Base-by-base conservation (phyloP, 78 protist genomes). In the Cyanophora paradoxa region DNA sequence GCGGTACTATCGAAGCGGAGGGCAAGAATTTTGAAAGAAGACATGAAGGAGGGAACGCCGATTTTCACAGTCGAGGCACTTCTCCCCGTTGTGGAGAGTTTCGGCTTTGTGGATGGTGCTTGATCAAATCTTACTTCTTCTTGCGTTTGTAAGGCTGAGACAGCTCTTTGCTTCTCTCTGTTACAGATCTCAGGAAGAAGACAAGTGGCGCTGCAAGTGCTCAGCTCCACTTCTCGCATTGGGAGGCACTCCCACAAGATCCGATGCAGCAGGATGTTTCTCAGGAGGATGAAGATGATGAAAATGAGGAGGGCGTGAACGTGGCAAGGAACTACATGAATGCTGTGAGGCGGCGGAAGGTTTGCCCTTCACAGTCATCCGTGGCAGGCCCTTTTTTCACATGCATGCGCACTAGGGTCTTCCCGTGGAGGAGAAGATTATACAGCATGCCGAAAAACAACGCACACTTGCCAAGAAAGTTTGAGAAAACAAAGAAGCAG, bases 361-460 rank as follows among this genome's bases (percentile, higher is more conserved):
- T n/a, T n/a, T n/a, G n/a, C n/a, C n/a, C n/a, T n/a, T n/a, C n/a
- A n/a, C n/a, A n/a, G n/a, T n/a, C n/a, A n/a, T n/a, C n/a, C n/a
- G n/a, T n/a, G n/a, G n/a, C n/a, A n/a, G n/a, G n/a, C n/a, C n/a
- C n/a, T n/a, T n/a, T n/a, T n/a, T n/a, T n/a, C n/a, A n/a, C n/a
- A n/a, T 61, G 26, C 68, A 42, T 1, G n/a, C 30, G 22, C 46
- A 54, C 52, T 61, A 81, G 85, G 99, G 99, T 19, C 77, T 96
- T 54, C 59, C 34, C 17, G 90, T 93, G 17, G 90, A 83, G 31
- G 93, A 93, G 42, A 90, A 92, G 79, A 39, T 93, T 0, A 97
- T 96, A 19, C 88, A 82, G 74, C 66, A 65, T 19, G 97, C 92
- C 8, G 97, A 94, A 14, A 94, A 96, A 84, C 96, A 94, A 85